phyloP scores from a whole-genome alignment of 2,329 filamentous ascomycete genomes.

The Pezicula neosporulosa region DNA sequence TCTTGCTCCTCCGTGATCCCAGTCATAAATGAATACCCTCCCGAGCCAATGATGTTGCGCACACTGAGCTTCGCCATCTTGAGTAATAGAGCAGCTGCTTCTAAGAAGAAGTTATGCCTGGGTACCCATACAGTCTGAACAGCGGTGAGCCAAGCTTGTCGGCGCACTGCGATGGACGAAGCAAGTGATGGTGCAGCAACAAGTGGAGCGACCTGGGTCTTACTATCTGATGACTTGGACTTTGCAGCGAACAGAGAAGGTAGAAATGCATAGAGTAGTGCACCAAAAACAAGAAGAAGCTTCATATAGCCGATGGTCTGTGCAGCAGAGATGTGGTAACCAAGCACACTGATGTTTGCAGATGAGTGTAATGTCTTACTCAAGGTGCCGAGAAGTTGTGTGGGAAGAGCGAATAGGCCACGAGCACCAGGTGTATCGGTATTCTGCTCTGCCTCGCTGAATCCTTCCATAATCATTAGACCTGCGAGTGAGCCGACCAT shows the following conservation, averaged over 20 bases:
- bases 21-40: constrained; percentile 74
- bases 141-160: constrained; percentile 88
- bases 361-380: constrained; percentile 39
- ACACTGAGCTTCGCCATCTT: constrained; percentile 82
- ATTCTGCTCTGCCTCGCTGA: constrained; percentile 59
- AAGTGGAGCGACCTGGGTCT: constrained; percentile 39
- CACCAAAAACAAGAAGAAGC: constrained; percentile 47
- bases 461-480: constrained; percentile 85
- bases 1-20: constrained; percentile 84
- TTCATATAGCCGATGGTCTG: constrained; percentile 49
- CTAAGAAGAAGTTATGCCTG: constrained; percentile 79
- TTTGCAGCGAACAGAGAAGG: constrained; percentile 46
- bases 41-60: constrained; percentile 72
- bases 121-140: constrained; percentile 92
- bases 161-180: constrained; percentile 79
- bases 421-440: constrained; percentile 61
- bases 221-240: constrained; percentile 47
- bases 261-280: constrained; percentile 51
- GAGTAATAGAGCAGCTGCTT: constrained; percentile 74
- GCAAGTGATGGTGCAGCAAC: constrained; percentile 65
- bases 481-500: constrained; percentile 92
- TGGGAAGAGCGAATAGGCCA: constrained; percentile 63
- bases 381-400: constrained; percentile 50
- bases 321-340: constrained; percentile 44
- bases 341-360: constrained; percentile 45